A percentile compares a stretch with the other conserved stretches of the same genome.
These are phyloP conservation scores for Zarea fungicola DNA, from an alignment of 2,329 filamentous ascomycete species.

Conservation along the genomic window DNA sequence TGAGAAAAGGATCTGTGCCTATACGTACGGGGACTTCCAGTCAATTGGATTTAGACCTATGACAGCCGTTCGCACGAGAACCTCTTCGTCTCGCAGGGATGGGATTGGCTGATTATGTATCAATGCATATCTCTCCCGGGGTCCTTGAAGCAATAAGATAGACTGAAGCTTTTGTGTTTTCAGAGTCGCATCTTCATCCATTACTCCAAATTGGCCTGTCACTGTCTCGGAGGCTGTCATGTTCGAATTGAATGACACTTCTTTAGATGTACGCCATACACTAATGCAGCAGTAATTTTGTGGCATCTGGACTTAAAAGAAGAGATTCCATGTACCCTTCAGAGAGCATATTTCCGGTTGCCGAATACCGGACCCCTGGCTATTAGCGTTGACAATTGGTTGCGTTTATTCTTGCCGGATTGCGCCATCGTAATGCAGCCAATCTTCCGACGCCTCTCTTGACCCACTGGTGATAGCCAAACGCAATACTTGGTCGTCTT, in stretches of 20 bases:
- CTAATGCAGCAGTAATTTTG: no score
- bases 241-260: no score
- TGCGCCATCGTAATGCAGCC: constrained; percentile 2
- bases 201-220: neutral
- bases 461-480: neutral
- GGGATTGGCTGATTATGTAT: constrained; percentile 39
- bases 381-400: neutral
- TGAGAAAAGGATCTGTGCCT: no score
- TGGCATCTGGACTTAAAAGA: no score
- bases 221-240: neutral
- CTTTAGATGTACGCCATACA: no score
- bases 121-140: constrained; percentile 1
- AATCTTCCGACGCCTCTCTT: neutral
- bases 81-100: constrained; percentile 35
- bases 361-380: no score
- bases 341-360: no score
- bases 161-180: neutral
- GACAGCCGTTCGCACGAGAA: constrained; percentile 58
- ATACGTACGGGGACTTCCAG: constrained; percentile 64
- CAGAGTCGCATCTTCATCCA: neutral
- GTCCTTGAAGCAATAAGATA: neutral
- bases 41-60: constrained; percentile 74
- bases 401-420: constrained; percentile 7
- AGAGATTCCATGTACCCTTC: no score
- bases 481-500: neutral